A percentile compares a stretch with the other conserved stretches of the same genome.
Evolutionary conservation across 768 basidiomycete genomes (phyloP).

Genomic region (Kwoniella shandongensis): DNA sequence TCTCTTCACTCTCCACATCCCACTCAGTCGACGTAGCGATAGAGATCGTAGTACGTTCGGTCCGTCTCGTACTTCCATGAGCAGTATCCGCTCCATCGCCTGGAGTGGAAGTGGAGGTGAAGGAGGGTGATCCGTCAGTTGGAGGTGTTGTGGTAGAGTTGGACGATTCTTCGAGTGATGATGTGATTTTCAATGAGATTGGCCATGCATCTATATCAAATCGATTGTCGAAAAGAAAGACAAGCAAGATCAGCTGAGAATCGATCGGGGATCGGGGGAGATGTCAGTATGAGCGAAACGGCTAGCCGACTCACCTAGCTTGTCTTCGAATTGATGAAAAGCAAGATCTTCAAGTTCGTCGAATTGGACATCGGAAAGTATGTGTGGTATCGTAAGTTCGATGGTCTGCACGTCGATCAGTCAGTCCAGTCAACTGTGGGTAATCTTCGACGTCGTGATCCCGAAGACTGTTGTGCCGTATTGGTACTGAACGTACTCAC

Average conservation of each 20-base stretch:
- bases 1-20: slow-evolving; percentile 19
- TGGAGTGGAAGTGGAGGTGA: too few relatives aligned
- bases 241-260: too few relatives aligned
- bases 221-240: neutral
- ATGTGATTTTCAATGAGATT: slow-evolving; percentile 21
- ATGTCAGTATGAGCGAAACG: too few relatives aligned
- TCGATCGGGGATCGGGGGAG: too few relatives aligned
- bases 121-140: too few relatives aligned
- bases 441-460: too few relatives aligned
- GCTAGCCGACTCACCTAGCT: slow-evolving; percentile 10
- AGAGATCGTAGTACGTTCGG: slow-evolving; percentile 8
- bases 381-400: slow-evolving; percentile 19
- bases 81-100: neutral
- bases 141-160: neutral
- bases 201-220: slow-evolving; percentile 13
- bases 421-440: too few relatives aligned
- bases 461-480: too few relatives aligned
- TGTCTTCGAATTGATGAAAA: slow-evolving; percentile 21
- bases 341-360: slow-evolving; percentile 25
- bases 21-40: slow-evolving; percentile 16
- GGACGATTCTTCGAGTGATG: slow-evolving; percentile 7
- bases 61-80: slow-evolving; percentile 2
- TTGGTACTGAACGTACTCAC: too few relatives aligned
- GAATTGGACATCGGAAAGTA: slow-evolving; percentile 22
- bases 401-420: slow-evolving; percentile 17